Conservation (phyloP, 1,139 yeast genomes). For the Sporopachydermia cereana region DNA sequence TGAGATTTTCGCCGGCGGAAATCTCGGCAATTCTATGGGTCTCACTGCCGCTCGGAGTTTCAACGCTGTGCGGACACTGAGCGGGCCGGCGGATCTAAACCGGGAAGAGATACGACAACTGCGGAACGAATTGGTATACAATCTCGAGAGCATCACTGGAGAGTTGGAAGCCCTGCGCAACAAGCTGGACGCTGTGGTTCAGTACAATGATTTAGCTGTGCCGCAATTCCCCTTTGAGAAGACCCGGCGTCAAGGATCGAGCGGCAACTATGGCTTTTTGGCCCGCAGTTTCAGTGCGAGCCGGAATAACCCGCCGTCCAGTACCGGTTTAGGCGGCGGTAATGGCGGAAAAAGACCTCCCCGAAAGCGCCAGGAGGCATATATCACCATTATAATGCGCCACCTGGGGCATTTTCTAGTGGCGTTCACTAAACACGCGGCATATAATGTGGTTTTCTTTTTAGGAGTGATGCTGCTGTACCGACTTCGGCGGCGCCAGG, state of each 20-base stretch:
- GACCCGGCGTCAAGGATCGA: not conserved
- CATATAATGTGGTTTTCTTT: not conserved
- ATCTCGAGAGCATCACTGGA: not conserved
- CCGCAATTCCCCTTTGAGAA: not conserved
- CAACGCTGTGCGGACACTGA: not conserved
- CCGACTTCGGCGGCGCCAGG: not conserved
- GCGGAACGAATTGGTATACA: not conserved
- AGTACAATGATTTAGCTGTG: not conserved
- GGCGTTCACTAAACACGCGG: conserved; percentile 2
- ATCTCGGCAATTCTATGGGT: not conserved
- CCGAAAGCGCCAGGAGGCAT: conserved; percentile 1
- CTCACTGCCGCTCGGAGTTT: not conserved
- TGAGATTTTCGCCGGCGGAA: not conserved
- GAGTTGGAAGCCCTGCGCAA: not conserved
- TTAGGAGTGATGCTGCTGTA: not conserved
- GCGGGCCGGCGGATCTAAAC: not conserved
- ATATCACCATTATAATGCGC: not conserved
- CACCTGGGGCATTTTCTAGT: not conserved
- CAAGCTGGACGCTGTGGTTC: not conserved
- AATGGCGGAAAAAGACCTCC: not conserved
- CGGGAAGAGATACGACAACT: not conserved
- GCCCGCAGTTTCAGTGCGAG: not conserved
- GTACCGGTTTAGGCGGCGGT: not conserved
- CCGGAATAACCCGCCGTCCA: not conserved
- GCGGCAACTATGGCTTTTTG: not conserved